phyloP scores from a whole-genome alignment of 805 yeast genomes.

The Barnettozyma salicaria region DNA sequence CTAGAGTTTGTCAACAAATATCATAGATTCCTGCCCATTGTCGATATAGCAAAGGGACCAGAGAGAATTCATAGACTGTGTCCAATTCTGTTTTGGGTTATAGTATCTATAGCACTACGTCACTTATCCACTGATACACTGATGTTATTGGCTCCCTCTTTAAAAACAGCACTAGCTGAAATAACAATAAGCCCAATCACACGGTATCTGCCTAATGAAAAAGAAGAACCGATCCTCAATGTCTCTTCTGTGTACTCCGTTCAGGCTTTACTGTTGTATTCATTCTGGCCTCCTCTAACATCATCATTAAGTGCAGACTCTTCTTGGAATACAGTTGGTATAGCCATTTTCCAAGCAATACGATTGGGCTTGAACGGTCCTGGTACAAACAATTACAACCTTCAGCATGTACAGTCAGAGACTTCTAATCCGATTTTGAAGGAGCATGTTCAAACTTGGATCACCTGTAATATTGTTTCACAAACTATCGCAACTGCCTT shows the following conservation, averaged over 20 bases:
- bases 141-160: slow-evolving; percentile 56
- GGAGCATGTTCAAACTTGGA: slow-evolving; percentile 89
- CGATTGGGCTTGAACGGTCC: slow-evolving; percentile 87
- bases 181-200: slow-evolving; percentile 88
- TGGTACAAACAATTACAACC: slow-evolving; percentile 41
- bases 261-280: slow-evolving; percentile 82
- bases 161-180: slow-evolving; percentile 77
- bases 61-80: slow-evolving; percentile 73
- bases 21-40: slow-evolving; percentile 83
- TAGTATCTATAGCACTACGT: slow-evolving; percentile 78
- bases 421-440: slow-evolving; percentile 35
- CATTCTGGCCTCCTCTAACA: slow-evolving; percentile 95
- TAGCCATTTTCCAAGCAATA: slow-evolving; percentile 88
- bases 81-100: slow-evolving; percentile 91
- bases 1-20: slow-evolving; percentile 68
- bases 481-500: slow-evolving; percentile 88
- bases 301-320: slow-evolving; percentile 94
- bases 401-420: slow-evolving; percentile 34
- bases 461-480: slow-evolving; percentile 84
- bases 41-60: slow-evolving; percentile 76
- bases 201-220: slow-evolving; percentile 70
- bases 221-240: slow-evolving; percentile 75
- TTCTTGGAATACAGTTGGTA: slow-evolving; percentile 91
- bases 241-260: slow-evolving; percentile 91
- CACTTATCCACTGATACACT: slow-evolving; percentile 44